Evolutionary conservation across 176 grass and related monocot species (phyloP).

Genomic region (Canna indica): DNA sequence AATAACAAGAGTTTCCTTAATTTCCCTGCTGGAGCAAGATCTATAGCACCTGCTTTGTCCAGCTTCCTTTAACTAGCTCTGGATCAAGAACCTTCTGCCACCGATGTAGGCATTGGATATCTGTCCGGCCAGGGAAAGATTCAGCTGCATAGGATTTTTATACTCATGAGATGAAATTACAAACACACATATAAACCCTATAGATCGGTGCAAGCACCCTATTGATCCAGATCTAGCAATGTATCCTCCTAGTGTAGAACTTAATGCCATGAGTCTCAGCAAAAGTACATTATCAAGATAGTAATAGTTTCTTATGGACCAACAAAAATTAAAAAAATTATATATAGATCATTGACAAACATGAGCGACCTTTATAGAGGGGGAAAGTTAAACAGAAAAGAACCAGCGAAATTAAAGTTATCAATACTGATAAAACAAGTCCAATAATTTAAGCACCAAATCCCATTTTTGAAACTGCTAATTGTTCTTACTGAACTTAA

Average conservation of each 20-base stretch:
- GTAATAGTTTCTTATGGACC: too few species aligned
- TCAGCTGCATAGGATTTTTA: neutral
- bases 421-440: neutral
- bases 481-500: neutral
- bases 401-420: neutral
- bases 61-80: constrained; percentile 9
- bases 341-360: too few species aligned
- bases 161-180: neutral
- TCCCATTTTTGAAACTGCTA: neutral
- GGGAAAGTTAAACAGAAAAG: too few species aligned
- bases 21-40: neutral
- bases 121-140: constrained; percentile 8
- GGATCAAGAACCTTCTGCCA: constrained; percentile 16
- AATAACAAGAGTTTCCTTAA: neutral
- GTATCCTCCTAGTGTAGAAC: too few species aligned
- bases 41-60: constrained; percentile 9
- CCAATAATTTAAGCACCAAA: neutral
- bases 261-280: too few species aligned
- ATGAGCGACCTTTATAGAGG: too few species aligned
- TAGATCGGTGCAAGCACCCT: neutral
- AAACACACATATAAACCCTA: neutral
- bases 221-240: too few species aligned
- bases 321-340: too few species aligned
- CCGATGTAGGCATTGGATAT: constrained; percentile 9
- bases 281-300: too few species aligned